A percentile compares a stretch with the other conserved stretches of the same genome.
Conservation (phyloP, 202 grass and related monocot species). For the Eragrostis tef region DNA sequence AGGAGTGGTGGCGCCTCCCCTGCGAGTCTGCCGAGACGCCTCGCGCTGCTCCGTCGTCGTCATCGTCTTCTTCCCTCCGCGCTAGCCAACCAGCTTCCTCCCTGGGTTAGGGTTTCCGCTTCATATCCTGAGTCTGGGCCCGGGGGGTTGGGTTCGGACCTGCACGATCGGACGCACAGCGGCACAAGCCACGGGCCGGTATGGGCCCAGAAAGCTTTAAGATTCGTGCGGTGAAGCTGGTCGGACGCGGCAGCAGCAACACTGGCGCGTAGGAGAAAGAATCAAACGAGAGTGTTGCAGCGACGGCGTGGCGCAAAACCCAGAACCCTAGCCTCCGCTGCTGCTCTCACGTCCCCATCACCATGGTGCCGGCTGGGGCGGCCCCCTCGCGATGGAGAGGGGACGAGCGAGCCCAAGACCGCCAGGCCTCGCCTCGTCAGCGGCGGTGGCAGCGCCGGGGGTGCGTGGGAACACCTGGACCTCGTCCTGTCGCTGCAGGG, state of each 20-base stretch:
- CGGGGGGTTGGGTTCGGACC: not conserved
- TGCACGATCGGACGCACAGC: not conserved
- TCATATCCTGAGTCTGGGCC: conserved; percentile 10
- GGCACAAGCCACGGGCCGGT: not conserved
- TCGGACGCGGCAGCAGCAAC: not conserved
- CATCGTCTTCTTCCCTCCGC: conserved; percentile 36
- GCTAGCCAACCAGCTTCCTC: not conserved
- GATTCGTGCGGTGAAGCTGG: conserved; percentile 33
- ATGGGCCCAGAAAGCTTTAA: not conserved
- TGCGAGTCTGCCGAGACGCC: conserved; percentile 54
- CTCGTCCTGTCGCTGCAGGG: conserved; percentile 78
- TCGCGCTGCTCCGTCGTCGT: conserved; percentile 49
- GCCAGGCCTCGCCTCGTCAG: conserved; percentile 19
- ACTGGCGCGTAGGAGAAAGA: not conserved
- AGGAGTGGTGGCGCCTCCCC: conserved; percentile 56
- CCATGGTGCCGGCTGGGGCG: conserved; percentile 42
- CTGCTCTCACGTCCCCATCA: not conserved
- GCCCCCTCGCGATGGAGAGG: conserved; percentile 29
- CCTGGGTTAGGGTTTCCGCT: conserved; percentile 52
- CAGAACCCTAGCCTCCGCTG: conserved; percentile 58
- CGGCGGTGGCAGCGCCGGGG: conserved; percentile 4
- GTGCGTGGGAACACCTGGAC: conserved; percentile 74
- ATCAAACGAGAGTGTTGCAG: not conserved
- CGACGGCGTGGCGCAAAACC: conserved; percentile 37
- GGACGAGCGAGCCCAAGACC: not conserved